Conservation (phyloP, 306 rosid species). For the Quercus mongolica region DNA sequence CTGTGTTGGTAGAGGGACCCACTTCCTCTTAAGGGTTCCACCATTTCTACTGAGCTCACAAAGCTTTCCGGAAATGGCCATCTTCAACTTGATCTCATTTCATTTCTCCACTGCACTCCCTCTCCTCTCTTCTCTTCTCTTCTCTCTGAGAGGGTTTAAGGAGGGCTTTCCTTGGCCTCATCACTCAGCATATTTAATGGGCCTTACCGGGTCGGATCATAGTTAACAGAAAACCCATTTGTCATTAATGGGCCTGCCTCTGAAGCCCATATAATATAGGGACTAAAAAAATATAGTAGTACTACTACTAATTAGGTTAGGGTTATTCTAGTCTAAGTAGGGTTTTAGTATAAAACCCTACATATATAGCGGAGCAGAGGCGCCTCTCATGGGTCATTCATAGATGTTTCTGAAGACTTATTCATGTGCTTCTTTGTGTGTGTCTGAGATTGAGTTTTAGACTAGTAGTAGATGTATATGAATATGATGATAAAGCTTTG, state of each 20-base stretch:
- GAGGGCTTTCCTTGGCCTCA: neutral
- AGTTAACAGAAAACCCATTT: neutral
- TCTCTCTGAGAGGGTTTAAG: conserved; percentile 35
- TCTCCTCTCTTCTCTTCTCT: neutral
- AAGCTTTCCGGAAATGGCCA: conserved; percentile 47
- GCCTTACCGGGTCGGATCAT: neutral
- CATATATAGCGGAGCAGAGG: neutral
- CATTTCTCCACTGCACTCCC: neutral
- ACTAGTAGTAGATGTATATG: no score
- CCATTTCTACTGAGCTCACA: neutral
- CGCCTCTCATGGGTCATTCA: no score
- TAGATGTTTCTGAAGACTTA: no score
- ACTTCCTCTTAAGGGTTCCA: conserved; percentile 8
- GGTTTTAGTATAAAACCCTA: neutral
- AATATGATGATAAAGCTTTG: no score
- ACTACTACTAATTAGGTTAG: no score
- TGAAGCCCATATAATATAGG: neutral
- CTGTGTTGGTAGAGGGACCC: conserved; percentile 1
- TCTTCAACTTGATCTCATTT: conserved; percentile 9
- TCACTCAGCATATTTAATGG: no score
- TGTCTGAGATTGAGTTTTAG: no score
- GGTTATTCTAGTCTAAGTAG: neutral
- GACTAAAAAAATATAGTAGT: no score
- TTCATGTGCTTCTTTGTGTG: no score
- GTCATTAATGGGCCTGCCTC: neutral